Percentiles rank a stretch among this genome's conserved stretches.
phyloP scores from a whole-genome alignment of 441 rosid genomes.

The Erysimum cheiri region DNA sequence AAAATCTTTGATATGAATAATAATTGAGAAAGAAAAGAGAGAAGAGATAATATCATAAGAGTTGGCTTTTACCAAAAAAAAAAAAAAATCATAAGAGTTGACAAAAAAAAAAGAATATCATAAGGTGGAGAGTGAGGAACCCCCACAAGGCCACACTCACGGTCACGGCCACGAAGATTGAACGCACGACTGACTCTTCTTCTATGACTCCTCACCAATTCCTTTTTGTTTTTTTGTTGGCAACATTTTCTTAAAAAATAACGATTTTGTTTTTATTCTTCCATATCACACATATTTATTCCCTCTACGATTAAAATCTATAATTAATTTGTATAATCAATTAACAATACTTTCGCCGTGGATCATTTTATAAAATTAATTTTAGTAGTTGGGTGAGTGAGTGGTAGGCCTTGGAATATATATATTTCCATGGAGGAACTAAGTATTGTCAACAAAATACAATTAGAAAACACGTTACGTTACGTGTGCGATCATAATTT shows the following conservation, averaged over 20 bases:
- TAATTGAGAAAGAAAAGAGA: no score
- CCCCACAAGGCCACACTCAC: neutral
- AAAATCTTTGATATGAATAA: no score
- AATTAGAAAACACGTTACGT: slow-evolving; percentile 35
- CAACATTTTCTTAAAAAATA: no score
- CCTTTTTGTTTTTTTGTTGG: slow-evolving; percentile 25
- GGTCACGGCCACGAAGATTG: neutral
- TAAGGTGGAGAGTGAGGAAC: neutral
- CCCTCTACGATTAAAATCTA: neutral
- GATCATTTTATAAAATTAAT: neutral
- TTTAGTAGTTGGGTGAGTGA: slow-evolving; percentile 1
- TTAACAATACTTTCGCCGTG: neutral
- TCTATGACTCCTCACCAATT: slow-evolving; percentile 18
- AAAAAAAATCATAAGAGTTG: no score
- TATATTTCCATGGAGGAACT: neutral
- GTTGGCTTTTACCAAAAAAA: no score
- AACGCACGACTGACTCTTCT: neutral
- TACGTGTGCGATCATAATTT: slow-evolving; percentile 14
- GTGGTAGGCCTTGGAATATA: slow-evolving; percentile 20
- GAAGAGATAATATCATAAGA: no score
- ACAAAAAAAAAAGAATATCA: no score
- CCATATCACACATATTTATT: neutral
- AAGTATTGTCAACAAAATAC: slow-evolving; percentile 43
- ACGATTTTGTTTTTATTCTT: neutral
- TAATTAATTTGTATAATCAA: neutral